Evolutionary conservation across 768 basidiomycete genomes (phyloP), one percentile per base, ranked within the genome.

Genomic region (Xerocomellus intermedius): DNA sequence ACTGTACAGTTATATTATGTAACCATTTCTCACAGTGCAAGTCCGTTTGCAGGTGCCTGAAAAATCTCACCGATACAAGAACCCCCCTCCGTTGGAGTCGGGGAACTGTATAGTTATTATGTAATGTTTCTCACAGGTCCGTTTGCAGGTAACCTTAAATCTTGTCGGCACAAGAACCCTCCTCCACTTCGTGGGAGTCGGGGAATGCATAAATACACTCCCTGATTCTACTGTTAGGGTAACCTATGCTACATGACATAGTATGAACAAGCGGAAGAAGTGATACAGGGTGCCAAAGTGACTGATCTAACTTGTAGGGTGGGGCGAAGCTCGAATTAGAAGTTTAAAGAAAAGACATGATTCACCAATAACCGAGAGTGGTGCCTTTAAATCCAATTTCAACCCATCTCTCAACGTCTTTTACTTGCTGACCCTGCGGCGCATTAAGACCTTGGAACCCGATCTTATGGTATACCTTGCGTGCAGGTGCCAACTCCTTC

Each of bases 401-500:
- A 2, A 64, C 2, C 62, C 65, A 65, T 19, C 24, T 44, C 17
- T 65, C 65, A 3, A 67, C 62, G 9, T 32, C 64, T 8, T 39
- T 38, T 0, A 61, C 54, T 4, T 54, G 53, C 22, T 55, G 54
- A 5, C 48, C 51, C 13, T 26, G 54, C 9, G 35, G 33, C 16
- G 13, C 28, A 13, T 38, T 10, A 2, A 65, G 62, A 16, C 64
- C 64, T 14, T 65, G 64, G 24, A 65, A 65, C 0, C 64, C 65
- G 0, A 67, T 8, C 5, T 53, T 67, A 1, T 61, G 52, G 43
- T 65, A 65, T 2, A 65, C 56, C 37, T 55, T 61, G 48, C 64
- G 64, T 1, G 64, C 64, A 4, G 65, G 28, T 7, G 16, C 42
- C 19, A 67, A 42, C 7, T 56, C 65, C 0, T 49, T 17, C 2